Conservation (phyloP, 345 rosid genomes). For the Salix koriyanagi region DNA sequence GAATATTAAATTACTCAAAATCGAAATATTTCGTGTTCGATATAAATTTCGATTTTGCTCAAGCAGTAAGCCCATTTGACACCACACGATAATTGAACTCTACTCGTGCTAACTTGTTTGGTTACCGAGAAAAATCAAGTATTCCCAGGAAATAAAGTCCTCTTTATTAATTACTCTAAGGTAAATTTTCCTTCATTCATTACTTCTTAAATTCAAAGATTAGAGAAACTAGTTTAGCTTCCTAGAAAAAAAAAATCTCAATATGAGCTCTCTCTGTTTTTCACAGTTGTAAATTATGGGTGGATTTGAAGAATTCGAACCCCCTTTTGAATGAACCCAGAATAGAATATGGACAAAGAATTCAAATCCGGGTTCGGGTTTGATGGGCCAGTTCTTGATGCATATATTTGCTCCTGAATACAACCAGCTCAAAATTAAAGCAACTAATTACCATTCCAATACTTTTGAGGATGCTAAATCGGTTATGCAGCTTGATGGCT, state of each 20-base stretch:
- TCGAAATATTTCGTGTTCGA: too few species aligned
- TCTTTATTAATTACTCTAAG: not conserved
- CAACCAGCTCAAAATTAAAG: slow-evolving; percentile 46
- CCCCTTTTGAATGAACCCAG: slow-evolving; percentile 66
- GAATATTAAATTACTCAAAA: not conserved
- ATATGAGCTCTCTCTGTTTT: not conserved
- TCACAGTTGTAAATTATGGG: not conserved
- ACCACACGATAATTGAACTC: not conserved
- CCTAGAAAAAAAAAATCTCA: not conserved
- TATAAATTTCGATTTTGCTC: not conserved
- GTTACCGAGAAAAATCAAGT: not conserved
- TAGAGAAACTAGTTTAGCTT: not conserved
- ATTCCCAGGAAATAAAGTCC: not conserved
- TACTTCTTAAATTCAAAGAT: not conserved
- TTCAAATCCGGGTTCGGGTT: slow-evolving; percentile 23
- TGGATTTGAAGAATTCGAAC: slow-evolving; percentile 51
- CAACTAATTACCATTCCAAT: slow-evolving; percentile 55
- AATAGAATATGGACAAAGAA: slow-evolving; percentile 40
- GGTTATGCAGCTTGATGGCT: slow-evolving; percentile 67
- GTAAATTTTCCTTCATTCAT: not conserved
- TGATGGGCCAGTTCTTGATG: slow-evolving; percentile 52
- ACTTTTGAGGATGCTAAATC: slow-evolving; percentile 67
- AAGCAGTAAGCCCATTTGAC: not conserved
- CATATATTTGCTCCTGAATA: slow-evolving; percentile 66
- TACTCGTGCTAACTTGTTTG: not conserved